Percentiles rank a stretch among this genome's conserved stretches.
These are phyloP conservation scores for Neofusicoccum laricinum DNA, from an alignment of 2,329 filamentous ascomycete species.

Conservation along the genomic window DNA sequence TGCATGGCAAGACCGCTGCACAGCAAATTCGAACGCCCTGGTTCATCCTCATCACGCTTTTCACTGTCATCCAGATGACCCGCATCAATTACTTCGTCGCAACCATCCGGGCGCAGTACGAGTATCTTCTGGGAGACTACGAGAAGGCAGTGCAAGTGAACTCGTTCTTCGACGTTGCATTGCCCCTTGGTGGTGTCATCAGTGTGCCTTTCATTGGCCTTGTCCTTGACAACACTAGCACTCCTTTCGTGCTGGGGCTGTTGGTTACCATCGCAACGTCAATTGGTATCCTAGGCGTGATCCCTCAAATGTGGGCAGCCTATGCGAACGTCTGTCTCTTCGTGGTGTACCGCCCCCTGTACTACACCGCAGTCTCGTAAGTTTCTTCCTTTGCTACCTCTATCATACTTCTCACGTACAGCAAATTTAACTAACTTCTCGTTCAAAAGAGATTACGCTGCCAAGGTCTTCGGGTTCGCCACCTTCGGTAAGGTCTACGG, in stretches of 20 bases:
- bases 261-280: slow-evolving; percentile 69
- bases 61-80: slow-evolving; percentile 67
- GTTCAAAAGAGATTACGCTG: slow-evolving; percentile 66
- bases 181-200: slow-evolving; percentile 79
- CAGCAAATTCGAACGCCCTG: slow-evolving; percentile 77
- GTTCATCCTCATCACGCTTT: slow-evolving; percentile 80
- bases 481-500: slow-evolving; percentile 96
- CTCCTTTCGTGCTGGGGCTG: slow-evolving; percentile 64
- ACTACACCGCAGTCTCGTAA: slow-evolving; percentile 81
- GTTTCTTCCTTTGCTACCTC: slow-evolving; percentile 19
- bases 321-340: slow-evolving; percentile 78
- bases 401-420: background rate
- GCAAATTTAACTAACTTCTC: slow-evolving; percentile 13
- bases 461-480: slow-evolving; percentile 87
- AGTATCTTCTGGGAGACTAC: slow-evolving; percentile 65
- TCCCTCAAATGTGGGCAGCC: slow-evolving; percentile 68
- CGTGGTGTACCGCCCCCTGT: slow-evolving; percentile 81
- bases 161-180: slow-evolving; percentile 79
- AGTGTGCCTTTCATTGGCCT: slow-evolving; percentile 82
- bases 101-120: slow-evolving; percentile 79
- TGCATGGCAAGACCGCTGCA: slow-evolving; percentile 69
- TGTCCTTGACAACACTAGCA: slow-evolving; percentile 74
- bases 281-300: slow-evolving; percentile 73
- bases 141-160: slow-evolving; percentile 68
- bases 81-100: slow-evolving; percentile 91